Percentiles rank a stretch among this genome's conserved stretches.
Evolutionary conservation across 2,329 filamentous ascomycete species (phyloP).

Genomic region (Arthrobotrys conoides): DNA sequence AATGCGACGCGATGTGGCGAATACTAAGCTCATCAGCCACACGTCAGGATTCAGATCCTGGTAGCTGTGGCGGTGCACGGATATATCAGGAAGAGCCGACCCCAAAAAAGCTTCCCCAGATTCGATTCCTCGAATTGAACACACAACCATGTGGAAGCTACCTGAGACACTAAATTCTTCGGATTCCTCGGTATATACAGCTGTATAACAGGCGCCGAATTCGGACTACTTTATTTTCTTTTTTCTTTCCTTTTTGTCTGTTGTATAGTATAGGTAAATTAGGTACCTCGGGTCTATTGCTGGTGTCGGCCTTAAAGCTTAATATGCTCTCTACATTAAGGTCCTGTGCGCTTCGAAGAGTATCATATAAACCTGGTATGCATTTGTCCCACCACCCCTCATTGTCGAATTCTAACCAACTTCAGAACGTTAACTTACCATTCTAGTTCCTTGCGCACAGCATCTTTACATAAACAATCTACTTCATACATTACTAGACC

Average conservation of each 20-base stretch:
- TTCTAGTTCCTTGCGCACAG: conserved; percentile 43
- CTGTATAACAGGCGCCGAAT: conserved; percentile 20
- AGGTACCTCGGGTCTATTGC: conserved; percentile 9
- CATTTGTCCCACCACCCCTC: neutral
- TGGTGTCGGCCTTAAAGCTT: neutral
- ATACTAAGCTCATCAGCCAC: conserved; percentile 35
- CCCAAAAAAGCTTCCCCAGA: conserved; percentile 21
- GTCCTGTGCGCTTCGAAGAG: conserved; percentile 26
- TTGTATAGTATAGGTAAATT: neutral
- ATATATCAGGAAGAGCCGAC: conserved; percentile 51
- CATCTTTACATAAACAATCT: neutral
- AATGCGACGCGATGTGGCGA: conserved; percentile 34
- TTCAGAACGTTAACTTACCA: conserved; percentile 57
- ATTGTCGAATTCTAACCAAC: neutral
- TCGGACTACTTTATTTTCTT: neutral
- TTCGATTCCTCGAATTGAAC: neutral
- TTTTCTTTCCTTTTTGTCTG: neutral
- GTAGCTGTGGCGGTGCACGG: conserved; percentile 44
- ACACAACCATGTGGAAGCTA: conserved; percentile 13
- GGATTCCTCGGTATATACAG: conserved; percentile 36
- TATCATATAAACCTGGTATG: conserved; percentile 35
- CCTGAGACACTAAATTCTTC: conserved; percentile 4
- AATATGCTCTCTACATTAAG: conserved; percentile 28
- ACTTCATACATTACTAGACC: neutral
- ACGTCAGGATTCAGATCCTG: conserved; percentile 53